phyloP scores from a whole-genome alignment of 208 protist species.

The Zelonia costaricensis region DNA sequence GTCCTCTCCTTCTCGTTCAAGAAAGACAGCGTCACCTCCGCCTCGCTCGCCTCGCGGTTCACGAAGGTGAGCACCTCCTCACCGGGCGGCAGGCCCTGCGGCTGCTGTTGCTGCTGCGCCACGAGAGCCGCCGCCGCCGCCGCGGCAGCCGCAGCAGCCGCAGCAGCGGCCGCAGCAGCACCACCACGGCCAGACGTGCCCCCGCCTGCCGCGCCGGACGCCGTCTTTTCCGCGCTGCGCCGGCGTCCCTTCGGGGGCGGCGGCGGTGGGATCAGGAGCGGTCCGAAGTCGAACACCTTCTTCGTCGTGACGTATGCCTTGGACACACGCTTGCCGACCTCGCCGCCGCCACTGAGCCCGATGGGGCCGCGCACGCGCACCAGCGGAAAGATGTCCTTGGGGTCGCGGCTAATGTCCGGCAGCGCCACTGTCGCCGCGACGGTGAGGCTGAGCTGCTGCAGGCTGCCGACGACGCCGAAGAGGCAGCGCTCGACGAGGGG shows the following conservation, averaged over 20 bases:
- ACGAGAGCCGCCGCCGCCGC: background rate
- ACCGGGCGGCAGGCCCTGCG: background rate
- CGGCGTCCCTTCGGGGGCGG: slow-evolving; percentile 29
- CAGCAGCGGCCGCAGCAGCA: background rate
- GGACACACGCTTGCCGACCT: slow-evolving; percentile 18
- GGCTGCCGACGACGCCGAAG: slow-evolving; percentile 85
- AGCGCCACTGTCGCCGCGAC: slow-evolving; percentile 55
- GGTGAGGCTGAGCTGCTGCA: slow-evolving; percentile 59
- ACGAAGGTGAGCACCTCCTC: slow-evolving; percentile 87
- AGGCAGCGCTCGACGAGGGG: slow-evolving; percentile 34
- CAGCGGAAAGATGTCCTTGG: slow-evolving; percentile 82
- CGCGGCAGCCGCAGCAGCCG: background rate
- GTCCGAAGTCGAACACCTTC: slow-evolving; percentile 94
- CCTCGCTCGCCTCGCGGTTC: slow-evolving; percentile 83
- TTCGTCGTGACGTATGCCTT: slow-evolving; percentile 71
- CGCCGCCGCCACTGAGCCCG: slow-evolving; percentile 4
- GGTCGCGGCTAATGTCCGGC: slow-evolving; percentile 88
- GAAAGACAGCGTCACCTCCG: slow-evolving; percentile 80
- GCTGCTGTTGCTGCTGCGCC: too few relatives aligned
- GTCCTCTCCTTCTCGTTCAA: slow-evolving; percentile 81
- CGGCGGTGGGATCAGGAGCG: slow-evolving; percentile 83
- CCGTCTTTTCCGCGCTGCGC: slow-evolving; percentile 30
- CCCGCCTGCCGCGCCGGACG: background rate
- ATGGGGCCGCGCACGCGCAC: slow-evolving; percentile 33
- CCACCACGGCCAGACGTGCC: background rate